Evolutionary conservation across 345 rosid genomes (phyloP).

Genomic region (Arabis hirsuta): DNA sequence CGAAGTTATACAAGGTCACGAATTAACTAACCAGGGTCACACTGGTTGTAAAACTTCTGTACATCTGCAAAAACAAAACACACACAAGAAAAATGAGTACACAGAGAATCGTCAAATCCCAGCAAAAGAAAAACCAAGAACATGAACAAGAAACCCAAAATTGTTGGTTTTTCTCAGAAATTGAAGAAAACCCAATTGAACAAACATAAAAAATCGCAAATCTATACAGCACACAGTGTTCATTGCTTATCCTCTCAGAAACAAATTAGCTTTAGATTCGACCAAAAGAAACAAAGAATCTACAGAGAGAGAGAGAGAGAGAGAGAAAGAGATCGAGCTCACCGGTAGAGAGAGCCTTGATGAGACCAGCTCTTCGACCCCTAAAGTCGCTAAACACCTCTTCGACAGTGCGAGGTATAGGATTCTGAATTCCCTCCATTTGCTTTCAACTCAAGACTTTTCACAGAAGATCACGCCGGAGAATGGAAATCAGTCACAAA

Average conservation of each 20-base stretch:
- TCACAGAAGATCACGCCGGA: slow-evolving; percentile 12
- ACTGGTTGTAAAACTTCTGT: slow-evolving; percentile 62
- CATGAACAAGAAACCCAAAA: slow-evolving; percentile 5
- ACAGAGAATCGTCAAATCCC: slow-evolving; percentile 28
- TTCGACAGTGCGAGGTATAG: slow-evolving; percentile 66
- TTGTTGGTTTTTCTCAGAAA: background rate
- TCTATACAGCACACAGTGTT: background rate
- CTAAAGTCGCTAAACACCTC: slow-evolving; percentile 75
- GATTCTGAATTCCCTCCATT: slow-evolving; percentile 52
- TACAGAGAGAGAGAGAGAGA: slow-evolving; percentile 18
- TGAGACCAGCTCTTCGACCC: slow-evolving; percentile 72
- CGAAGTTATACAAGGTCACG: slow-evolving; percentile 10
- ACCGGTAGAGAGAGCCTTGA: slow-evolving; percentile 75
- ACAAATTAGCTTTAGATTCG: slow-evolving; percentile 28
- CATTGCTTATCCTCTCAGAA: slow-evolving; percentile 19
- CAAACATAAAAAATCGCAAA: slow-evolving; percentile 15
- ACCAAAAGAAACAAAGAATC: slow-evolving; percentile 16
- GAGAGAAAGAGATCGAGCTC: slow-evolving; percentile 11
- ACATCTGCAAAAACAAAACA: slow-evolving; percentile 54
- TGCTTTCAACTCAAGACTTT: slow-evolving; percentile 20
- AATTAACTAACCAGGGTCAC: slow-evolving; percentile 73
- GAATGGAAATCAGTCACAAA: slow-evolving; percentile 13
- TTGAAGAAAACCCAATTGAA: slow-evolving; percentile 17
- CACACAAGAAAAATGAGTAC: slow-evolving; percentile 14
- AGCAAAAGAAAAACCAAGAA: slow-evolving; percentile 13